A percentile compares a stretch with the other conserved stretches of the same genome.
These are phyloP conservation scores for Capronia epimyces DNA, from an alignment of 2,329 filamentous ascomycete species.

Conservation along the genomic window DNA sequence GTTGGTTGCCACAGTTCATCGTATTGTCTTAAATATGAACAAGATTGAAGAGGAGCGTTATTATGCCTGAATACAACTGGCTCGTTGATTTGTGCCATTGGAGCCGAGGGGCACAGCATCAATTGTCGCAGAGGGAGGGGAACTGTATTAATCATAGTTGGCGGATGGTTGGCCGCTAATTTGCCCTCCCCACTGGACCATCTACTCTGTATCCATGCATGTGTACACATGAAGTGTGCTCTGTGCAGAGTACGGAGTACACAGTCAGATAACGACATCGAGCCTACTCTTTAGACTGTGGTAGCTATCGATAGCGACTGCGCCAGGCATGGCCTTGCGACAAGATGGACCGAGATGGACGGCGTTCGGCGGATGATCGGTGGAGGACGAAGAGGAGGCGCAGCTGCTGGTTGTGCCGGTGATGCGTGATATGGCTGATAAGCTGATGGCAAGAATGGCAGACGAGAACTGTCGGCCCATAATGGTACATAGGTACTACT, in stretches of 20 bases:
- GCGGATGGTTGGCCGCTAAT: background rate
- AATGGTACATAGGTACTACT: too few relatives aligned
- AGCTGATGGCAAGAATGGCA: too few relatives aligned
- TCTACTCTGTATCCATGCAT: too few relatives aligned
- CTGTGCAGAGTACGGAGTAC: too few relatives aligned
- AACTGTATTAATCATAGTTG: constrained; percentile 1
- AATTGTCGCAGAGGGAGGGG: background rate
- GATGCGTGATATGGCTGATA: background rate
- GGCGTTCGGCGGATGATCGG: background rate
- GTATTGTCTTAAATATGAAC: background rate
- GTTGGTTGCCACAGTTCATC: background rate
- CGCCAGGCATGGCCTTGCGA: background rate
- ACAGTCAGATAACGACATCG: background rate
- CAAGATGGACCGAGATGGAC: too few relatives aligned
- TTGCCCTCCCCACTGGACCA: constrained; percentile 1
- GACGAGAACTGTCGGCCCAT: too few relatives aligned
- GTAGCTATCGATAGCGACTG: background rate
- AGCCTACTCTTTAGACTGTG: background rate
- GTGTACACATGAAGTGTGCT: too few relatives aligned
- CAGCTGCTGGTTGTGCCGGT: background rate
- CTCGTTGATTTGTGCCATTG: background rate
- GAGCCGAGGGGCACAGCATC: constrained; percentile 5
- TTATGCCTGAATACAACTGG: background rate
- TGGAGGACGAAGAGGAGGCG: background rate
- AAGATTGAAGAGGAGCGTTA: background rate